Evolutionary conservation across 2,329 filamentous ascomycete species (phyloP), one percentile per base, ranked within the genome.

Genomic region (Trichoderma polysporum): DNA sequence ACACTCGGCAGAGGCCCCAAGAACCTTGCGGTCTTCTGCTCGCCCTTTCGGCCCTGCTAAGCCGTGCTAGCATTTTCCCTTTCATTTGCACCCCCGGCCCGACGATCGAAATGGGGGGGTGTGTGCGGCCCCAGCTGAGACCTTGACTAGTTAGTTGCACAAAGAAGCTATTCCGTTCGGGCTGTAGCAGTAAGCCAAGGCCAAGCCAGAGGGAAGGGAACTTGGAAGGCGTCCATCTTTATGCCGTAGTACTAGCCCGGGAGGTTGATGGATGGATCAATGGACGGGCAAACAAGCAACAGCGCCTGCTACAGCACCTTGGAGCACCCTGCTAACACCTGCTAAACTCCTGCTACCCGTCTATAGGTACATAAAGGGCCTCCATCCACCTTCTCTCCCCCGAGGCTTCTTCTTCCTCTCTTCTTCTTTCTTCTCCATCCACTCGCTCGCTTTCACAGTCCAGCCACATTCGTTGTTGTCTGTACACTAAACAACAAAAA

Each of bases 401-500:
- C 41, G n/a, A 41, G 22, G 37, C 17, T 8, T 29, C 50, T 37
- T 54, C 37, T 22, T 35, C 25, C 54, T 59, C 52, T 60, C 67
- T 69, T 62, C 58, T 66, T 60, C 37, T 65, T 66, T 66, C 71
- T 62, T 72, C 70, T 70, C 71, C 73, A 77, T 77, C 73, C 76
- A 76, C 67, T 68, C 67, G 67, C 67, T 68, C 61, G 52, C 65
- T 63, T 53, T 45, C 52, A 64, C 29, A 68, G 59, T 65, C 66
- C 70, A 72, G 49, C 70, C 69, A 71, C 75, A 75, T 68, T 78
- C 75, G 75, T 73, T 76, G 75, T 73, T 76, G 71, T 68, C 71
- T 73, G 61, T 71, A 66, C 54, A 50, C 49, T 54, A 62, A 57
- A 50, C 31, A 63, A 13, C 39, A 56, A 53, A 62, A 64, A 68